Evolutionary conservation across 208 protist species (phyloP), one percentile per base, ranked within the genome.

Genomic region (Porcisia hertigi): DNA sequence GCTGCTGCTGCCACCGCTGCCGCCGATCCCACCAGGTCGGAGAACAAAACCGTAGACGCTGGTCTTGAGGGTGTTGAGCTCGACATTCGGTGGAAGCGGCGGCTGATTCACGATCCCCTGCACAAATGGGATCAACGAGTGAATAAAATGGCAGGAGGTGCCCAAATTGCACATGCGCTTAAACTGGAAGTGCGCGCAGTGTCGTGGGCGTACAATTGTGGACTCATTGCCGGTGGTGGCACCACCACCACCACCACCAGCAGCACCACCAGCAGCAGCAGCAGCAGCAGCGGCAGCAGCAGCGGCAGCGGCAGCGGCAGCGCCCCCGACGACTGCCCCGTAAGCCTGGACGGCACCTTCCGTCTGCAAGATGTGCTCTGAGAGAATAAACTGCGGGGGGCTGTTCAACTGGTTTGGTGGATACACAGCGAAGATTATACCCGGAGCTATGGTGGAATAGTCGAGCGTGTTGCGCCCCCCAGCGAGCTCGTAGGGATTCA

Each of bases 101-200:
- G 86, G 80, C 41, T 83, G 77, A 47, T 87, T 85, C 7, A 81
- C 72, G 54, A 80, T 67, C 9, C 76, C 64, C 54, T 92, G 86
- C 41, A 92, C 77, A 57, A 86, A 92, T 3, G 88, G 90, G 23
- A 92, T 81, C 5, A 92, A 69, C 1, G 90, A 90, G 69, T 94
- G 90, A 60, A 94, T 92, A 59, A 94, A 94, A 69, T 86, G 83
- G 75, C 90, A 94, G 0, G 70, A 73, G 8, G 64, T 57, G 18
- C 90, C 90, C 5, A 91, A 66, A 59, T 91, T 86, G 71, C 90
- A 94, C 84, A 94, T 89, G 30, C 86, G 82, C 71, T 92, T 94
- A 64, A 92, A 92, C 81, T 94, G 90, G 57, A 94, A 94, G 75
- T 94, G 90, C 4, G 90, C 90, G 71, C 90, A 94, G 76, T 94